Base-by-base conservation (phyloP, 1,284 basidiomycete species). In the Tilletia indica region DNA sequence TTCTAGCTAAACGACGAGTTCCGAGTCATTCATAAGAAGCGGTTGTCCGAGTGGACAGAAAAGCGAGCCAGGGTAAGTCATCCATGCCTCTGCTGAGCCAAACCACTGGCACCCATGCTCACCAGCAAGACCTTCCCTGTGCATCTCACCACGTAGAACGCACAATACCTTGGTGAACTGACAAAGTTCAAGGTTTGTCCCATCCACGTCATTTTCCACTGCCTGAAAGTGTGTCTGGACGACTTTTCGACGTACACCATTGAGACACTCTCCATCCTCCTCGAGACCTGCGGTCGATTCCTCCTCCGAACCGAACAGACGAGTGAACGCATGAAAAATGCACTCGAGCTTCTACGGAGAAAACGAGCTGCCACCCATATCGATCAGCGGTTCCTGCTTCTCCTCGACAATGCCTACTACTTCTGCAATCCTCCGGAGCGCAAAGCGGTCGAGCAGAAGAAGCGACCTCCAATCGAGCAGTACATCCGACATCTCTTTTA, bases 351-450 rank as follows among this genome's bases (percentile, higher is more conserved):
- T 63, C 92, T 98, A 91, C 89, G 92, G 71, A 89, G 96, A 67
- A 99, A 99, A 86, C 94, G 97, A 86, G 91, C 88, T 70, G 89
- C 93, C 85, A 91, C 93, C 76, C 93, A 98, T 81, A 89, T 99
- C 54, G 95, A 99, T 85, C 91, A 93, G 80, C 88, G 94, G 12
- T 93, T 97, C 80, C 87, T 91, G 4, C 87, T 98, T 38, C 86
- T 98, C 77, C 89, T 99, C 42, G 97, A 99, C 85, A 99, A 99
- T 83, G 97, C 97, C 0, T 99, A 98, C 85, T 99, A 98, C 83
- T 94, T 98, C 91, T 97, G 95, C 85, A 97, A 99, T 81, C 97
- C 97, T 2, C 97, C 97, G 0, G 94, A 98, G 80, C 90, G 97
- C 70, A 89, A 91, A 0, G 92, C 93, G 0, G 89, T 91, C 49